Percentiles rank a stretch among this genome's conserved stretches.
Conservation (phyloP, 1,139 yeast genomes). For the Lodderomyces margitis region DNA sequence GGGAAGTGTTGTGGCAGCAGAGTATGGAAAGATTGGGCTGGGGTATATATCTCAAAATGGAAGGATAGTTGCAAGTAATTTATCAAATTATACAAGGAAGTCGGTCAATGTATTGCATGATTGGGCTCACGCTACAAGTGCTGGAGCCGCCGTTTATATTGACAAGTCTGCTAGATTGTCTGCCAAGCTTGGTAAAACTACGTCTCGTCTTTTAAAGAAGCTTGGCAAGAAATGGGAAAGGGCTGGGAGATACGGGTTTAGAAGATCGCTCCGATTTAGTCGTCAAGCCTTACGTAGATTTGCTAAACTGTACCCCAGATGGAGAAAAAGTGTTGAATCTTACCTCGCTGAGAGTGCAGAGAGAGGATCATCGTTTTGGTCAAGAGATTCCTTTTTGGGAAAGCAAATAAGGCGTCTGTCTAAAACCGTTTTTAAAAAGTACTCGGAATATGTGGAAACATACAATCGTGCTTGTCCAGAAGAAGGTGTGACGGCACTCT, state of each 20-base stretch:
- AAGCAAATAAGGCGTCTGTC: neutral
- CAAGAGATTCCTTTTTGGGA: neutral
- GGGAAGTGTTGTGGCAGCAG: neutral
- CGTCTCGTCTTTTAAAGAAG: neutral
- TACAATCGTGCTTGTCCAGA: neutral
- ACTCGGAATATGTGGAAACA: neutral
- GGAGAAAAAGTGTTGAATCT: neutral
- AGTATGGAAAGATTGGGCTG: neutral
- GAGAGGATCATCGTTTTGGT: neutral
- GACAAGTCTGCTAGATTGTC: neutral
- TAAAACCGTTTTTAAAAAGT: neutral
- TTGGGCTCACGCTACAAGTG: neutral
- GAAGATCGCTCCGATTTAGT: neutral
- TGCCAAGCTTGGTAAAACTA: neutral
- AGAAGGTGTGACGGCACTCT: neutral
- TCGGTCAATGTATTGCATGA: neutral
- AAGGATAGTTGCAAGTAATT: neutral
- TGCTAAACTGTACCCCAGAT: neutral
- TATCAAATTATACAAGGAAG: neutral
- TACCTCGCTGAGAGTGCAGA: neutral
- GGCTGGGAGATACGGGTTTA: neutral
- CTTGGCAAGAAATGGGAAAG: neutral
- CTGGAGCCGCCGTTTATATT: neutral
- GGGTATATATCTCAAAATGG: neutral
- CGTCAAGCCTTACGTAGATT: neutral